These are phyloP conservation scores for Herpotrichia juniperi DNA, from an alignment of 2,329 filamentous ascomycete species.

Conservation along the genomic window DNA sequence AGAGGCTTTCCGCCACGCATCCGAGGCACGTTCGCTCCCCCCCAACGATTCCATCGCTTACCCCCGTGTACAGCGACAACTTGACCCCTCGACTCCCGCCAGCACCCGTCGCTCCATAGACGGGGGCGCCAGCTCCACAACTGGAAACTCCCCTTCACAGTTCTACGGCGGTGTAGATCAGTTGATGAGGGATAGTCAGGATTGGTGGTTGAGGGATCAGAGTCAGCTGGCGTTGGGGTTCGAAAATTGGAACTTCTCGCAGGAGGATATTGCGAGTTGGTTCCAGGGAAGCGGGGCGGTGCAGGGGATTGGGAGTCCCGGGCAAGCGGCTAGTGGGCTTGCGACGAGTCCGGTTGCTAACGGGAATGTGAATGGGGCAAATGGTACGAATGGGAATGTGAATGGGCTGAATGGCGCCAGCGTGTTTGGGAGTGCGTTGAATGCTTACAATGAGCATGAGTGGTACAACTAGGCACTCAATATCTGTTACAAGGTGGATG, in stretches of 20 bases:
- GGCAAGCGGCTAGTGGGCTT: conserved; percentile 9
- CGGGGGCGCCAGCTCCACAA: conserved; percentile 22
- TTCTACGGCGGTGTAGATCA: conserved; percentile 67
- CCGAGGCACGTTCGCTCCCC: conserved; percentile 36
- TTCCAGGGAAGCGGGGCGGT: conserved; percentile 21
- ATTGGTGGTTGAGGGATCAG: conserved; percentile 68
- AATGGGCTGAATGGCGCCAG: conserved; percentile 23
- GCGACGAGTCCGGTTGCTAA: conserved; percentile 7
- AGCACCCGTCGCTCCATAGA: conserved; percentile 36
- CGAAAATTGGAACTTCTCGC: conserved; percentile 61
- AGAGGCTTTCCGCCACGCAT: conserved; percentile 30
- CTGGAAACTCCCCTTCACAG: conserved; percentile 53
- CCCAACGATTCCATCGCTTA: conserved; percentile 40
- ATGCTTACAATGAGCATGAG: conserved; percentile 47
- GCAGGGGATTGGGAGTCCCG: conserved; percentile 21
- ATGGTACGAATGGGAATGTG: conserved; percentile 12
- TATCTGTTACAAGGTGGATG: background rate
- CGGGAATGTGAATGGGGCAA: conserved; percentile 10
- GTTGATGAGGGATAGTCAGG: conserved; percentile 66
- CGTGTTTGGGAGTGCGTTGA: conserved; percentile 31
- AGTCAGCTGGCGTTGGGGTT: conserved; percentile 65
- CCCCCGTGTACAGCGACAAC: conserved; percentile 37
- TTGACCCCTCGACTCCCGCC: conserved; percentile 29
- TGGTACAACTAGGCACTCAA: conserved; percentile 42
- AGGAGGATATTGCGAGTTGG: conserved; percentile 40